Conservation (phyloP, 345 rosid species). For the Populus alba region DNA sequence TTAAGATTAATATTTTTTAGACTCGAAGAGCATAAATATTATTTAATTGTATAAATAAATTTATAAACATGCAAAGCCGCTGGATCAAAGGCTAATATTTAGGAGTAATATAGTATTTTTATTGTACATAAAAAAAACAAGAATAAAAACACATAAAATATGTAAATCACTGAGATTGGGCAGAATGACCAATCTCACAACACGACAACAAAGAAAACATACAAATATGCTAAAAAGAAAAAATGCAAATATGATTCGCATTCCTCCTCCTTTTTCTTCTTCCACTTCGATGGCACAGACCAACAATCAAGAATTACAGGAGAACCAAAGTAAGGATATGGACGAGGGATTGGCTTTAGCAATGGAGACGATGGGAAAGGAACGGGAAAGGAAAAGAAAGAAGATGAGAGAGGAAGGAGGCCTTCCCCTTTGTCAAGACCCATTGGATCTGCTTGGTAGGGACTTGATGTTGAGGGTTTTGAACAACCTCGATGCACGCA, state of each 20-base stretch:
- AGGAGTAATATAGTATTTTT: no score
- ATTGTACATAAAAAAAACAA: no score
- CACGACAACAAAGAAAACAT: background rate
- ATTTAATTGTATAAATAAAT: no score
- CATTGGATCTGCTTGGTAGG: constrained; percentile 49
- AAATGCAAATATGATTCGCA: background rate
- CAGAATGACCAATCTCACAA: background rate
- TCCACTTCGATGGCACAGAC: constrained; percentile 1
- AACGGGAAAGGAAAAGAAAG: constrained; percentile 13
- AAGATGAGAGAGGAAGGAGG: background rate
- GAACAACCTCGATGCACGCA: constrained; percentile 58
- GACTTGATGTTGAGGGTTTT: constrained; percentile 54
- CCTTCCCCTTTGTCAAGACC: constrained; percentile 27
- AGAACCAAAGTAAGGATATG: background rate
- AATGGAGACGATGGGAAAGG: constrained; percentile 6
- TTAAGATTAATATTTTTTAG: no score
- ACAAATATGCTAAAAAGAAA: background rate
- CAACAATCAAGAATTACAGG: no score
- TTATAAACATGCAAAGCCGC: no score
- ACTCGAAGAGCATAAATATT: no score
- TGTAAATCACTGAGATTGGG: background rate
- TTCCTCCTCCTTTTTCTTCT: background rate
- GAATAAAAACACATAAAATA: no score
- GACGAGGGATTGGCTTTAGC: background rate
- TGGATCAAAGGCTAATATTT: no score